Evolutionary conservation across 176 grass and related monocot genomes (phyloP), one percentile per base, ranked within the genome.

Genomic region (Chrysopogon serrulatus): DNA sequence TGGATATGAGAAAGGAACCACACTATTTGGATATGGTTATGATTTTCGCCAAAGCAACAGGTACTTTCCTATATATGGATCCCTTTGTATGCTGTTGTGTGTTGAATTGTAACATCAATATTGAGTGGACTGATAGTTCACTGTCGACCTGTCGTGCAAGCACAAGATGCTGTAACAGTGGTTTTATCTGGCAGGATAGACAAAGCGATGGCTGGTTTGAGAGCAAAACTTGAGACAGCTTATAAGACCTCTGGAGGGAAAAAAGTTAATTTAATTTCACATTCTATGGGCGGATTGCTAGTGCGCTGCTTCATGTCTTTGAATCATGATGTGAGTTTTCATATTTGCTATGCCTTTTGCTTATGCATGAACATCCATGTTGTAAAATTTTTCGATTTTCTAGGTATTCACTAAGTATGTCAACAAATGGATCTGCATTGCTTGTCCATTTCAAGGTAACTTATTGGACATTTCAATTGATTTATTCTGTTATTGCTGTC

Each of bases 251-350:
- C 96, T 54, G 92, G 91, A 31, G 91, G 91, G 39, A 86, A 82
- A 93, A 98, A 93, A 78, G 89, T 98, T 84, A 95, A 89, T 74
- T 79, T 98, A 87, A 92, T 98, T 57, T 93, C 96, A 23, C 96
- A 98, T 86, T 98, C 96, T 68, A 98, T 98, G 96, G 96, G 96
- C 23, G 96, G 96, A 88, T 86, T 98, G 85, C 93, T 98, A 77
- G 86, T 98, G 26, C 70, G 85, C 65, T 93, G 91, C 87, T 95
- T 95, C 90, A 88, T 95, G 81, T 94, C 96, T 48, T 71, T 93
- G 72, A 80, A 98, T 75, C 90, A 59, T 92, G 92, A 98, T 88
- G 96, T 98, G 67, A 77, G 92, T 84, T 85, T 42, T 90, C 68
- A 42, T 81, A 35, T 86, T 88, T 84, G 6, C 18, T 43, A 62